These are phyloP conservation scores for Umbilicus rupestris DNA, from an alignment of 164 flowering plant genomes.

Conservation along the genomic window DNA sequence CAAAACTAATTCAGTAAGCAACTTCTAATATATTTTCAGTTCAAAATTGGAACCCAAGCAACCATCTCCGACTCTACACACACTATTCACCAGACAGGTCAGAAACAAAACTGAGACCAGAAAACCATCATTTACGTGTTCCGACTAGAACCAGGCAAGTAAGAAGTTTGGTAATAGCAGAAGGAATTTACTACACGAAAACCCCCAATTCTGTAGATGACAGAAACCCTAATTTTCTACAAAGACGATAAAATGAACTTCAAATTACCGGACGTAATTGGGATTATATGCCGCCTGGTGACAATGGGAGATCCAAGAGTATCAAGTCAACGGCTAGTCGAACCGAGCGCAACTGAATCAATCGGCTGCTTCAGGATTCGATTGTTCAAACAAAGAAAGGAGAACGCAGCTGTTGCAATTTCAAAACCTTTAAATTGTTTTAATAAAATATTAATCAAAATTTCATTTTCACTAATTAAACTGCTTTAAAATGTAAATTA, in stretches of 20 bases:
- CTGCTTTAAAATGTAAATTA: too few relatives aligned
- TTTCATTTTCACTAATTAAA: too few relatives aligned
- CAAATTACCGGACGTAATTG: not conserved
- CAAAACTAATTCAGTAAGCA: not conserved
- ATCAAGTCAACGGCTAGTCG: not conserved
- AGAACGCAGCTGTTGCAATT: not conserved
- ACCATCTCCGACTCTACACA: not conserved
- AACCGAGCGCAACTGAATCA: not conserved
- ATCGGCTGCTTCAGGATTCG: not conserved
- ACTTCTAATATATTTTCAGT: not conserved
- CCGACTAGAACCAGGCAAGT: not conserved
- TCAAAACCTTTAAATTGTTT: not conserved
- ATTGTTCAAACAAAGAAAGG: not conserved
- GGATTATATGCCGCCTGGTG: not conserved
- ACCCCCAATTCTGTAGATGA: not conserved
- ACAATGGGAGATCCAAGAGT: too few relatives aligned
- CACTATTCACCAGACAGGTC: not conserved
- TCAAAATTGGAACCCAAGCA: not conserved
- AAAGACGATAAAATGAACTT: not conserved
- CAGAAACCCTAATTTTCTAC: not conserved
- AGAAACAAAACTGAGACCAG: not conserved
- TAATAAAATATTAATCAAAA: too few relatives aligned
- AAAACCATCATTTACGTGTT: not conserved
- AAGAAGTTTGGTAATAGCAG: not conserved
- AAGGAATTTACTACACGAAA: not conserved